A percentile compares a stretch with the other conserved stretches of the same genome.
phyloP scores from a whole-genome alignment of 2,329 filamentous ascomycete species.

The Bisporella sp. region DNA sequence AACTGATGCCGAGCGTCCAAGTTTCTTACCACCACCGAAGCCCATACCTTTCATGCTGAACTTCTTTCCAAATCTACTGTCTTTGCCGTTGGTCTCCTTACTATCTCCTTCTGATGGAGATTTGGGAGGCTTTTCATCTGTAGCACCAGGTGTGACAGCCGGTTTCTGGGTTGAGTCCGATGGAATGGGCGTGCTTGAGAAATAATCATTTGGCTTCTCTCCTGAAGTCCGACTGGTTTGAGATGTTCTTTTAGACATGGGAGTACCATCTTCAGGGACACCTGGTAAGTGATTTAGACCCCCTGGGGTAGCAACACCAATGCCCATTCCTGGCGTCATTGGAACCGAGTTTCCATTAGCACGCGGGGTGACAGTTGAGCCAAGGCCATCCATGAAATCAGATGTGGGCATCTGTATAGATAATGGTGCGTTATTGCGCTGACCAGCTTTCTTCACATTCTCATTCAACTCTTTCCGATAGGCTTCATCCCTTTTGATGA shows the following conservation, averaged over 20 bases:
- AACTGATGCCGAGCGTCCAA: conserved; percentile 61
- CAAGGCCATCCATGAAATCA: conserved; percentile 29
- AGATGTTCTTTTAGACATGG: conserved; percentile 48
- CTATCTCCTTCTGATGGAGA: conserved; percentile 46
- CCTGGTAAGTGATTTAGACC: conserved; percentile 34
- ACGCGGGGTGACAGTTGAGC: conserved; percentile 47
- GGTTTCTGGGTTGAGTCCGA: conserved; percentile 39
- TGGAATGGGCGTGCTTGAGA: conserved; percentile 52
- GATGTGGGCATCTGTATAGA: conserved; percentile 51
- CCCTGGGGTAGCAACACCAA: conserved; percentile 67
- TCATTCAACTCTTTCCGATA: conserved; percentile 65
- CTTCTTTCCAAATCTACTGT: conserved; percentile 67
- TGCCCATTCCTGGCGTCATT: conserved; percentile 70
- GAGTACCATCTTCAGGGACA: conserved; percentile 40
- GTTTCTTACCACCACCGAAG: conserved; percentile 74
- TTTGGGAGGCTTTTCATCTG: conserved; percentile 36
- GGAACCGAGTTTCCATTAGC: conserved; percentile 56
- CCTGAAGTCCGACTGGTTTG: conserved; percentile 53
- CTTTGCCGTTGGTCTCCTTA: conserved; percentile 56
- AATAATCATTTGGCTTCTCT: conserved; percentile 66
- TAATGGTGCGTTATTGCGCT: conserved; percentile 49
- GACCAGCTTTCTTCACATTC: conserved; percentile 50
- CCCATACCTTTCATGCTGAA: conserved; percentile 61
- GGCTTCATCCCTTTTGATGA: conserved; percentile 72
- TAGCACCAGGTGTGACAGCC: conserved; percentile 39